Evolutionary conservation across 169 alveolate species (phyloP), one percentile per base, ranked within the genome.

Genomic region (Plasmodium chabaudi): DNA sequence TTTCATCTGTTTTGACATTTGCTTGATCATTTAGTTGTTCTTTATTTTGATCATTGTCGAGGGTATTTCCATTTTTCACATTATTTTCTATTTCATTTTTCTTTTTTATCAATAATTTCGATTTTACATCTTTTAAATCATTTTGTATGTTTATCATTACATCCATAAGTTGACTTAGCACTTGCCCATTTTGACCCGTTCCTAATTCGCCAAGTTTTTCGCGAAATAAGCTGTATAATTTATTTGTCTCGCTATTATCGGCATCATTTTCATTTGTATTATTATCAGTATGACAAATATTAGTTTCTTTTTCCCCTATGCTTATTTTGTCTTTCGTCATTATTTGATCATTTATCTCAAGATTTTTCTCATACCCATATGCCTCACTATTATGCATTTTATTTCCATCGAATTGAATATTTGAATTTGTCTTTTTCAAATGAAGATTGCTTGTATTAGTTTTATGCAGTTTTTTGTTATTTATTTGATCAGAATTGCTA

Each of bases 131-230:
- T 56, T 77, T 77, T 69, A 77, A 77, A 51, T 77, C 88, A 17
- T 63, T 63, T 57, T 77, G 88, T 63, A 77, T 77, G 27, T 77
- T 77, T 60, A 77, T 77, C 88, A 77, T 77, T 15, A 77, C 88
- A 27, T 77, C 69, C 88, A 77, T 77, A 51, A 77, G 63, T 77
- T 77, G 63, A 5, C 51, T 77, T 7, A 77, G 27, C 9, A 77
- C 88, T 9, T 77, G 55, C 6, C 53, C 42, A 69, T 64, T 63
- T 39, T 77, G 53, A 25, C 65, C 88, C 10, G 63, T 77, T 21
- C 69, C 71, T 19, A 63, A 69, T 6, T 9, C 47, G 1, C 53
- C 77, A n/a, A n/a, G 23, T 49, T 77, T 44, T 47, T 77, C 88
- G 9, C 61, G 60, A 53, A 23, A 77, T 23, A 77, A n/a, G 34